phyloP scores from a whole-genome alignment of 73 alveolate species.

The Symbiodinium natans region DNA sequence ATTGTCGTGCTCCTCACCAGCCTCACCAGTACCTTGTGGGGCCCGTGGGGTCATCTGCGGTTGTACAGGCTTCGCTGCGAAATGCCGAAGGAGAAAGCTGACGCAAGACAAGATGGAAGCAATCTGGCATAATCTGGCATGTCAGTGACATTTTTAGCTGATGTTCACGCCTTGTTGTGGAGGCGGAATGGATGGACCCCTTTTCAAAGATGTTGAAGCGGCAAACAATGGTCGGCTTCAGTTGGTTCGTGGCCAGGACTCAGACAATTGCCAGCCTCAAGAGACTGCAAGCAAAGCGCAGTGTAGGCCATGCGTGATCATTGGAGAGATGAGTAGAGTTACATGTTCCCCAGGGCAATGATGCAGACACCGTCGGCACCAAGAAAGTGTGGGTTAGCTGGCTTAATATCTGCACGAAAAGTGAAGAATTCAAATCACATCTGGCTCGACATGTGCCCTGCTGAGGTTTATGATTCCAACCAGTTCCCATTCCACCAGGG shows the following conservation, averaged over 20 bases:
- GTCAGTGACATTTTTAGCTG: too few species aligned
- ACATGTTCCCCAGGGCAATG: constrained; percentile 54
- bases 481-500: constrained; percentile 89
- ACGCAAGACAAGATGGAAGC: neutral
- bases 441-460: too few species aligned
- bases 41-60: too few species aligned
- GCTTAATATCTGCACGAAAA: neutral
- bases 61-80: neutral
- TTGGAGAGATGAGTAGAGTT: too few species aligned
- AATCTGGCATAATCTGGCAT: too few species aligned
- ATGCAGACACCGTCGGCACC: constrained; percentile 90
- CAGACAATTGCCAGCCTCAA: too few species aligned
- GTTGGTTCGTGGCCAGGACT: constrained; percentile 74
- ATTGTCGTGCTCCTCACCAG: too few species aligned
- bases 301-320: too few species aligned
- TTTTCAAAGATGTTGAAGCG: constrained; percentile 76
- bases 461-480: constrained; percentile 83
- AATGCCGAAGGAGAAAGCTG: neutral
- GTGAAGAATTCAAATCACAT: too few species aligned
- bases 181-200: constrained; percentile 93
- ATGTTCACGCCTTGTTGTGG: too few species aligned
- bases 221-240: constrained; percentile 75
- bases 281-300: too few species aligned
- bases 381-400: constrained; percentile 70
- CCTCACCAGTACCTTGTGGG: too few species aligned